Conservation (phyloP, 1,284 basidiomycete species). For the Megacollybia platyphylla region DNA sequence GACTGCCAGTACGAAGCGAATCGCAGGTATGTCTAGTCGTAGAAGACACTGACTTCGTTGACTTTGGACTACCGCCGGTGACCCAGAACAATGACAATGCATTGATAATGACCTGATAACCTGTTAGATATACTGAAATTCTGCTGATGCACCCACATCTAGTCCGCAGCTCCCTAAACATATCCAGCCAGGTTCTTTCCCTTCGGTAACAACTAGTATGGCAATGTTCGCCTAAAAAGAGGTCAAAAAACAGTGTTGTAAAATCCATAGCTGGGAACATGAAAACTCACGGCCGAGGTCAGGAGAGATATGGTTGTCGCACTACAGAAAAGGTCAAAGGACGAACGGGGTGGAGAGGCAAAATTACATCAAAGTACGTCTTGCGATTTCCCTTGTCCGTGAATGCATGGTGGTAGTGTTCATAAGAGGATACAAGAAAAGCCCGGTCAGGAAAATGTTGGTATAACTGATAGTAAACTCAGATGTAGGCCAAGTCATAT, state of each 20-base stretch:
- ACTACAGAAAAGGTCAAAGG: slow-evolving; percentile 8
- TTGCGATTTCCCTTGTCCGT: slow-evolving; percentile 18
- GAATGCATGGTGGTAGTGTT: slow-evolving; percentile 16
- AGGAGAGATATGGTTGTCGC: slow-evolving; percentile 26
- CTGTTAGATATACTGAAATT: not conserved
- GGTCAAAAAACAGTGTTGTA: not conserved
- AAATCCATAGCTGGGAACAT: not conserved
- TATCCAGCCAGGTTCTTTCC: slow-evolving; percentile 30
- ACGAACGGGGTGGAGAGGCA: not conserved
- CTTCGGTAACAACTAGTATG: slow-evolving; percentile 26
- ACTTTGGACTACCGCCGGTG: not conserved
- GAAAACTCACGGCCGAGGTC: slow-evolving; percentile 15
- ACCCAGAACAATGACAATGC: slow-evolving; percentile 2
- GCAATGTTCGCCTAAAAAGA: slow-evolving; percentile 23
- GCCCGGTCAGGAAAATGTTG: slow-evolving; percentile 24
- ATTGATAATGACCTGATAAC: slow-evolving; percentile 7
- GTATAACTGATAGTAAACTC: slow-evolving; percentile 13
- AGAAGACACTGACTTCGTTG: not conserved
- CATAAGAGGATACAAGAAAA: slow-evolving; percentile 30
- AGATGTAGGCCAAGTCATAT: not conserved
- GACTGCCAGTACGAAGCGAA: not conserved
- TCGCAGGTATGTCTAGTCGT: not conserved
- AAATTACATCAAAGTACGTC: slow-evolving; percentile 19
- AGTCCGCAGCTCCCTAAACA: slow-evolving; percentile 33
- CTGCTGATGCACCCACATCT: slow-evolving; percentile 17